Evolutionary conservation across 805 yeast species (phyloP).

Genomic region (Candida endomychidarum): DNA sequence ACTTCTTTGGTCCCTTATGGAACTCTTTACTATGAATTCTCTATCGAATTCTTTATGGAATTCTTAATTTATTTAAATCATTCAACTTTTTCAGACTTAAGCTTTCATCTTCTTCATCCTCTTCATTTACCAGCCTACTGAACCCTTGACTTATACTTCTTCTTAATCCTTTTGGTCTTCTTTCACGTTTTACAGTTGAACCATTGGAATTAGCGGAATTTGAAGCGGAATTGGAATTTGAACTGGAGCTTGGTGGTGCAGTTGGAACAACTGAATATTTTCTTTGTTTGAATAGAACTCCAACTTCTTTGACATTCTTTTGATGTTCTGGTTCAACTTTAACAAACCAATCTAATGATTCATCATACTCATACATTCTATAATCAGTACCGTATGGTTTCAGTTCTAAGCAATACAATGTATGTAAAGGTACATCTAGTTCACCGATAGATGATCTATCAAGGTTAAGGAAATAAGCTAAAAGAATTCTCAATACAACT

Average conservation of each 20-base stretch:
- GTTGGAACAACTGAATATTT: constrained; percentile 76
- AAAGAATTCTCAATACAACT: constrained; percentile 81
- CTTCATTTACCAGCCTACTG: constrained; percentile 1
- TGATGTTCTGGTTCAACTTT: constrained; percentile 59
- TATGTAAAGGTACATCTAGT: constrained; percentile 89
- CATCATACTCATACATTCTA: constrained; percentile 85
- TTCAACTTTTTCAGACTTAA: constrained; percentile 25
- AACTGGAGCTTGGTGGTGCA: constrained; percentile 48
- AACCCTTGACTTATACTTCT: constrained; percentile 18
- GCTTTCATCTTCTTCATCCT: constrained; percentile 12
- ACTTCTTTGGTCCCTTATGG: too few relatives aligned
- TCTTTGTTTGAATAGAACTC: constrained; percentile 66
- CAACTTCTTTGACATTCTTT: constrained; percentile 66
- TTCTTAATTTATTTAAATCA: constrained; percentile 30
- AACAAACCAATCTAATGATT: constrained; percentile 70
- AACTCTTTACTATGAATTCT: too few relatives aligned
- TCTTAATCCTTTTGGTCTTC: constrained; percentile 7
- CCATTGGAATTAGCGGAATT: neutral
- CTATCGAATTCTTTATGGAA: too few relatives aligned
- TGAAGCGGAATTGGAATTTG: too few relatives aligned
- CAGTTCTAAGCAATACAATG: constrained; percentile 85
- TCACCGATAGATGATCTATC: constrained; percentile 80
- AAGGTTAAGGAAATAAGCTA: constrained; percentile 87
- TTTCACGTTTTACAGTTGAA: neutral
- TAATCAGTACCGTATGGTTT: constrained; percentile 96